Evolutionary conservation across 2,329 filamentous ascomycete genomes (phyloP).

Genomic region (Cercospora nicotianae): DNA sequence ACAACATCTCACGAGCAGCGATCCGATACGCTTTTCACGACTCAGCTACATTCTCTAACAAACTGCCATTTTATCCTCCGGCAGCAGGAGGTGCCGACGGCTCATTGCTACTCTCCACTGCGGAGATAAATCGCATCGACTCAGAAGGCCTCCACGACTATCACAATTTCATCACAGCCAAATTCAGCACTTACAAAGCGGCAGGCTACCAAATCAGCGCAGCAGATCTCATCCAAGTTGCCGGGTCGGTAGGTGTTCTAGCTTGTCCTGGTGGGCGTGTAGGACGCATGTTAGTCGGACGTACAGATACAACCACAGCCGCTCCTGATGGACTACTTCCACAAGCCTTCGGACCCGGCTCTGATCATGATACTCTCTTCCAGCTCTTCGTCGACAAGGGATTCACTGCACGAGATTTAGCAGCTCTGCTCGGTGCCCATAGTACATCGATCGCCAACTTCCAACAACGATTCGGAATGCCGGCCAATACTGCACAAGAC

Average conservation of each 20-base stretch:
- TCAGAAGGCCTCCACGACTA: constrained; percentile 52
- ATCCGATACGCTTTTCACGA: constrained; percentile 42
- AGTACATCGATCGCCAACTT: constrained; percentile 50
- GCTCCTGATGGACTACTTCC: constrained; percentile 51
- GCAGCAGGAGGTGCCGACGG: constrained; percentile 44
- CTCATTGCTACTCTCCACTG: constrained; percentile 41
- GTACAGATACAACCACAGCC: constrained; percentile 46
- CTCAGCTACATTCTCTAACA: constrained; percentile 28
- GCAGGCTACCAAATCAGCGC: constrained; percentile 43
- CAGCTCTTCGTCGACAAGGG: constrained; percentile 54
- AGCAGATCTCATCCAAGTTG: constrained; percentile 58
- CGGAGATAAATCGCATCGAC: constrained; percentile 40
- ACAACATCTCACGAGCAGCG: constrained; percentile 36
- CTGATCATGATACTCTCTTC: constrained; percentile 44
- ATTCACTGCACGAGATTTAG: constrained; percentile 52
- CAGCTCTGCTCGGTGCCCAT: constrained; percentile 58
- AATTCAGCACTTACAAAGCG: constrained; percentile 37
- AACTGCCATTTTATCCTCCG: constrained; percentile 29
- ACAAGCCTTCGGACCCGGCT: constrained; percentile 41
- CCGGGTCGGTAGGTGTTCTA: constrained; percentile 48
- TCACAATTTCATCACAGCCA: constrained; percentile 42
- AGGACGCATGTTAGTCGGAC: constrained; percentile 53
- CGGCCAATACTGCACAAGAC: constrained; percentile 47
- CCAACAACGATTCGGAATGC: constrained; percentile 28
- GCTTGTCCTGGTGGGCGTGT: constrained; percentile 55